These are phyloP conservation scores for Cercospora sp. DNA, from an alignment of 2,329 filamentous ascomycete genomes.

Conservation along the genomic window DNA sequence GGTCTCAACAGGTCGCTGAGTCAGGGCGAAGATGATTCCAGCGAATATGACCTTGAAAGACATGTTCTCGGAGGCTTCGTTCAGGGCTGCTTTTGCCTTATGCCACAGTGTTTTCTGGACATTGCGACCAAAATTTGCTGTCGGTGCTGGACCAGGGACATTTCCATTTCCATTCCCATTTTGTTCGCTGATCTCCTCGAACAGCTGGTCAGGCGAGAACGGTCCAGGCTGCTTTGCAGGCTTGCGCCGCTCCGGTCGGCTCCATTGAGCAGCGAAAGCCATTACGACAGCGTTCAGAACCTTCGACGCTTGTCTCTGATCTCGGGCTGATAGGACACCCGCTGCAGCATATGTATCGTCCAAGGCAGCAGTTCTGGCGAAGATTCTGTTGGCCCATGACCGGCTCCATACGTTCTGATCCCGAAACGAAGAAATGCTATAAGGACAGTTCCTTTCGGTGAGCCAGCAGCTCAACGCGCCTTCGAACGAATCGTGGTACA, in stretches of 20 bases:
- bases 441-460: slow-evolving; percentile 25
- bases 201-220: slow-evolving; percentile 1
- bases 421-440: slow-evolving; percentile 19
- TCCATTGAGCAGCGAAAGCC: slow-evolving; percentile 27
- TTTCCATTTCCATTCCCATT: neutral
- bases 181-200: slow-evolving; percentile 1
- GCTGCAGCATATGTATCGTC: slow-evolving; percentile 22
- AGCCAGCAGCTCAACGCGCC: slow-evolving; percentile 26
- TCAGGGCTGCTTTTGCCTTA: slow-evolving; percentile 20
- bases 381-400: slow-evolving; percentile 23
- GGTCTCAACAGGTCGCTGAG: slow-evolving; percentile 20
- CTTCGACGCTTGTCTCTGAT: slow-evolving; percentile 22
- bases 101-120: slow-evolving; percentile 24
- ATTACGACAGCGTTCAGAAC: slow-evolving; percentile 22
- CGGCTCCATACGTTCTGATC: slow-evolving; percentile 25
- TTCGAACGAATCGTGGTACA: slow-evolving; percentile 27
- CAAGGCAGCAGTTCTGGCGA: slow-evolving; percentile 22
- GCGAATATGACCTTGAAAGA: slow-evolving; percentile 26
- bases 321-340: slow-evolving; percentile 15
- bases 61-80: slow-evolving; percentile 19
- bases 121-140: slow-evolving; percentile 21
- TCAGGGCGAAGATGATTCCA: slow-evolving; percentile 24
- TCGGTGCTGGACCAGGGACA: neutral
- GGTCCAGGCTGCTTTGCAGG: neutral
- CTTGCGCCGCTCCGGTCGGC: slow-evolving; percentile 8